Conservation (phyloP, 2,329 filamentous ascomycete species). For the Sporothrix euskadiensis region DNA sequence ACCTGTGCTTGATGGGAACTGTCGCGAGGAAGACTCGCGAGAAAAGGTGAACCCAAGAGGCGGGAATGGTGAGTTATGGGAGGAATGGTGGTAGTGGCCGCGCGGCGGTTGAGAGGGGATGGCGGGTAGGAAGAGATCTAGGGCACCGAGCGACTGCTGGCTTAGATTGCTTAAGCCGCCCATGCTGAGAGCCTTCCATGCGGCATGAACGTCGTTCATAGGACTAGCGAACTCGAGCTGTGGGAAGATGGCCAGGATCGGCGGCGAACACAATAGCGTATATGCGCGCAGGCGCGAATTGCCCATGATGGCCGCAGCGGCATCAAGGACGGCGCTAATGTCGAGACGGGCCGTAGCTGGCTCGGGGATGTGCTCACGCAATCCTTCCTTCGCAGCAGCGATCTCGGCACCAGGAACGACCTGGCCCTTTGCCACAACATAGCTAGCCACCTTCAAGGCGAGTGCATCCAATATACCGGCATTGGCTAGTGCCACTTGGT, state of each 20-base stretch:
- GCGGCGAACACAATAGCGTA: slow-evolving; percentile 67
- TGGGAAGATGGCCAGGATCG: slow-evolving; percentile 69
- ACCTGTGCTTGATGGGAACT: not conserved
- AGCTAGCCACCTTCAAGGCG: slow-evolving; percentile 69
- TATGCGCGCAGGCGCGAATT: slow-evolving; percentile 78
- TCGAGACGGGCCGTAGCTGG: slow-evolving; percentile 60
- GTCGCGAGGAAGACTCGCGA: slow-evolving; percentile 40
- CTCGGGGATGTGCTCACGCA: slow-evolving; percentile 60
- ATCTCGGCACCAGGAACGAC: slow-evolving; percentile 66
- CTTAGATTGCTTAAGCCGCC: slow-evolving; percentile 52
- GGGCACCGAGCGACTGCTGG: slow-evolving; percentile 52
- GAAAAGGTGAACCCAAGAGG: slow-evolving; percentile 51
- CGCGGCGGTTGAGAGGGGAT: slow-evolving; percentile 48
- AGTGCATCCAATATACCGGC: slow-evolving; percentile 76
- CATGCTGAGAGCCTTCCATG: slow-evolving; percentile 56
- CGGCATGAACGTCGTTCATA: slow-evolving; percentile 49
- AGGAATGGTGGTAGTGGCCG: slow-evolving; percentile 30
- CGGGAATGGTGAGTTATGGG: slow-evolving; percentile 52
- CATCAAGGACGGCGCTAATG: slow-evolving; percentile 71
- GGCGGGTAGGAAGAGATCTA: slow-evolving; percentile 66
- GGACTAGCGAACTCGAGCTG: slow-evolving; percentile 54
- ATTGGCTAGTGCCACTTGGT: slow-evolving; percentile 71
- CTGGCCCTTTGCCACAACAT: slow-evolving; percentile 66
- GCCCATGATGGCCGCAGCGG: slow-evolving; percentile 73
- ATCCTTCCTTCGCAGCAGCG: slow-evolving; percentile 54